A percentile compares a stretch with the other conserved stretches of the same genome.
Evolutionary conservation across 2,329 filamentous ascomycete species (phyloP).

Genomic region (Neofusicoccum ribis): DNA sequence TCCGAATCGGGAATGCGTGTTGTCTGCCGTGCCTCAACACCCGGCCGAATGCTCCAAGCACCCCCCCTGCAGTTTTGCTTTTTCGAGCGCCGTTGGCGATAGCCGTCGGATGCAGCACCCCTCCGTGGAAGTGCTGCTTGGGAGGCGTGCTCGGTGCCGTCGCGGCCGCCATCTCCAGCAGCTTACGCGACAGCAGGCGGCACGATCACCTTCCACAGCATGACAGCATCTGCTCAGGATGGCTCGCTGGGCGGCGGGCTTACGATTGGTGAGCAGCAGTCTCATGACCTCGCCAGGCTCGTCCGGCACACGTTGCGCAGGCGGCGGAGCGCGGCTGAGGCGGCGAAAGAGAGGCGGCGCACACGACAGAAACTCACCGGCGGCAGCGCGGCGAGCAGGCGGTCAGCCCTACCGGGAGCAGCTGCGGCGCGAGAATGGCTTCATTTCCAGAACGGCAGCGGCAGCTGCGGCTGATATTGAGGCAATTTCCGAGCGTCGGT

Average conservation of each 20-base stretch:
- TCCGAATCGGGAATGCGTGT: no score
- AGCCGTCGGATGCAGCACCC: no score
- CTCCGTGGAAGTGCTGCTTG: no score
- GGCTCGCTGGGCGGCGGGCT: neutral
- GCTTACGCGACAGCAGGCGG: neutral
- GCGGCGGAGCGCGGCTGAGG: neutral
- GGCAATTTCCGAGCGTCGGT: neutral
- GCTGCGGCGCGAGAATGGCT: constrained; percentile 12
- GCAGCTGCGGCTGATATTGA: constrained; percentile 3
- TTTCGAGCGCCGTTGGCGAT: no score
- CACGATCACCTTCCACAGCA: neutral
- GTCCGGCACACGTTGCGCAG: neutral
- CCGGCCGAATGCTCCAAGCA: no score
- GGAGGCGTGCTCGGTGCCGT: no score
- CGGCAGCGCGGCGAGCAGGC: no score
- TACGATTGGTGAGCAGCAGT: neutral
- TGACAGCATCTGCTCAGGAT: neutral
- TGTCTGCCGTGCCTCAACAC: no score
- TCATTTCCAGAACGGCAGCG: neutral
- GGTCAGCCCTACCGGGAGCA: constrained; percentile 6
- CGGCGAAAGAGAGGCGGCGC: neutral
- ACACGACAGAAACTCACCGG: neutral
- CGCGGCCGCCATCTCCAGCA: neutral
- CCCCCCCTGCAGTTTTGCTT: no score
- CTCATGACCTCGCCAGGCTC: constrained; percentile 1